phyloP scores from a whole-genome alignment of 495 filamentous ascomycete genomes.

The Neurospora hispaniola region DNA sequence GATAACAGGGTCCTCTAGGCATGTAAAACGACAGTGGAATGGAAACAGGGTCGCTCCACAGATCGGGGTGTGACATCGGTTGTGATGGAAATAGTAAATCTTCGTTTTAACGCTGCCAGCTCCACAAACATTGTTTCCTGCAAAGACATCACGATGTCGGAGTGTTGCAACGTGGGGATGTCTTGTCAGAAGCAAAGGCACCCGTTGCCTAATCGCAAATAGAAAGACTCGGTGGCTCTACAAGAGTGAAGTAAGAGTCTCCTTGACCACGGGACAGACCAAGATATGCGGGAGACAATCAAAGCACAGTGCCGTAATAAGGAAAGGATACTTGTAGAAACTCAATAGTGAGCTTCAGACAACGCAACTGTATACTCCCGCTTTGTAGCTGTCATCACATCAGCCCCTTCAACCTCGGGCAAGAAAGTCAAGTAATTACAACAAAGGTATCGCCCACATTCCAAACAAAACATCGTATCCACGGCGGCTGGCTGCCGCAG shows the following conservation, averaged over 20 bases:
- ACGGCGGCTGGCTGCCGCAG: background rate
- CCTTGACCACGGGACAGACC: background rate
- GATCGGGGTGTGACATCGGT: background rate
- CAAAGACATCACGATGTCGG: background rate
- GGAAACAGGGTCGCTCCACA: background rate
- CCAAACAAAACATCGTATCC: background rate
- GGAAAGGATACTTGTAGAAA: background rate
- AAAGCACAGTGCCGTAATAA: background rate
- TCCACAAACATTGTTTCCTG: background rate
- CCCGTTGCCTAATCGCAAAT: background rate
- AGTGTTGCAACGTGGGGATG: background rate
- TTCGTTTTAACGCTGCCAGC: background rate
- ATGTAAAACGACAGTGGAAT: background rate
- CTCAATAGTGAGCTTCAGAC: background rate
- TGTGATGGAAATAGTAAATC: background rate
- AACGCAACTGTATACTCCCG: background rate
- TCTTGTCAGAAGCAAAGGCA: background rate
- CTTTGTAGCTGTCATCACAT: background rate
- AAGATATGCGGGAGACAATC: background rate
- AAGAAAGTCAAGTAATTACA: background rate
- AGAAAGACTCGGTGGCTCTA: background rate
- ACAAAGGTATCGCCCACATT: background rate
- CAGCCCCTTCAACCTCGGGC: background rate
- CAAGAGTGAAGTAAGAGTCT: background rate
- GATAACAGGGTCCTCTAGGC: background rate